Conservation (phyloP, 371 early-diverging fungal genomes). For the Rhizomucor pusillus region DNA sequence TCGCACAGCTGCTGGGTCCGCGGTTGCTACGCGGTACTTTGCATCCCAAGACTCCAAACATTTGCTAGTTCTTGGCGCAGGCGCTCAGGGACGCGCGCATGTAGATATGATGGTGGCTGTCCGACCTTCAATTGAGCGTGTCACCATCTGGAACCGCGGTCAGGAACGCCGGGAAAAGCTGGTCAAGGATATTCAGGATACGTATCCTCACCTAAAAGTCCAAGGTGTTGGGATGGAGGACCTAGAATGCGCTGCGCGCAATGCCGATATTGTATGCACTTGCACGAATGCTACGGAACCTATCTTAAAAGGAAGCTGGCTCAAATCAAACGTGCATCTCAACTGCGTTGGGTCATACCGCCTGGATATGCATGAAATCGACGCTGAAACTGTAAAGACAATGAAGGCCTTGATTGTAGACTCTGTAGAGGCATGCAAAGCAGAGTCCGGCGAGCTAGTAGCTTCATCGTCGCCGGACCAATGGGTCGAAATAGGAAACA, state of each 20-base stretch:
- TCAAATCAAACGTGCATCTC: slow-evolving; percentile 51
- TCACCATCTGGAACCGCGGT: slow-evolving; percentile 56
- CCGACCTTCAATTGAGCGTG: slow-evolving; percentile 33
- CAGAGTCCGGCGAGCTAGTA: slow-evolving; percentile 60
- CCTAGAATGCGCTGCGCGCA: slow-evolving; percentile 33
- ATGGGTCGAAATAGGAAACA: slow-evolving; percentile 46
- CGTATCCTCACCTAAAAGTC: slow-evolving; percentile 26
- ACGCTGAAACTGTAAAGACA: slow-evolving; percentile 40
- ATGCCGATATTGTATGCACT: slow-evolving; percentile 60
- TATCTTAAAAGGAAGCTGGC: slow-evolving; percentile 50
- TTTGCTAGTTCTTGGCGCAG: slow-evolving; percentile 60
- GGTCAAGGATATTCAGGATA: slow-evolving; percentile 26
- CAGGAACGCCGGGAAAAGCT: slow-evolving; percentile 38
- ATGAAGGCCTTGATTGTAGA: slow-evolving; percentile 49
- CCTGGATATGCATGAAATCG: slow-evolving; percentile 62
- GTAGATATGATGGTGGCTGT: slow-evolving; percentile 54
- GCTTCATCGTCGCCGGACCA: slow-evolving; percentile 37
- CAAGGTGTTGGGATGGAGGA: slow-evolving; percentile 26
- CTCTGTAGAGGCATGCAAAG: slow-evolving; percentile 43
- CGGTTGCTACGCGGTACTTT: slow-evolving; percentile 49
- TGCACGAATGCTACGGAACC: slow-evolving; percentile 55
- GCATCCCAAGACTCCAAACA: slow-evolving; percentile 30
- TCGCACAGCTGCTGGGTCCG: slow-evolving; percentile 64
- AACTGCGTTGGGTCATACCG: slow-evolving; percentile 63
- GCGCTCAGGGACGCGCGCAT: slow-evolving; percentile 59